Evolutionary conservation across 2,329 filamentous ascomycete genomes (phyloP).

Genomic region (Paracamarosporium sp.): DNA sequence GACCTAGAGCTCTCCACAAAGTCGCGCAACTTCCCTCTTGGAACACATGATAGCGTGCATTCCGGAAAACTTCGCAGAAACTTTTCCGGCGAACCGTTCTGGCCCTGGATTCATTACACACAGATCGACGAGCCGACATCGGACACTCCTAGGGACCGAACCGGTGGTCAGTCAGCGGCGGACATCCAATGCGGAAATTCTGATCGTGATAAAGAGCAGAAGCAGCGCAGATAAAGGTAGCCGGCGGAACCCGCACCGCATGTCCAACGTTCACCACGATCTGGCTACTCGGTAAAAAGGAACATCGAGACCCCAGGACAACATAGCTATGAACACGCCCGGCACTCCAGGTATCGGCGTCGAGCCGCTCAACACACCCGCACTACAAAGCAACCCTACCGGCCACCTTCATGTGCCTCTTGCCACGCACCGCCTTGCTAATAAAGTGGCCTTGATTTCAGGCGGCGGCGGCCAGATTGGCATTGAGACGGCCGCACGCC

Average conservation of each 20-base stretch:
- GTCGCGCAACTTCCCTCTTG: too few species aligned
- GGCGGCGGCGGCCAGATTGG: conserved; percentile 42
- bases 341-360: conserved; percentile 4
- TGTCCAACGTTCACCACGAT: too few species aligned
- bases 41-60: too few species aligned
- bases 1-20: too few species aligned
- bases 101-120: too few species aligned
- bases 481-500: conserved; percentile 44
- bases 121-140: too few species aligned
- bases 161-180: conserved; percentile 9
- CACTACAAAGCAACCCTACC: conserved; percentile 18
- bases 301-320: too few species aligned
- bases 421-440: conserved; percentile 37
- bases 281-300: too few species aligned
- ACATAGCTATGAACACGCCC: conserved; percentile 4
- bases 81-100: too few species aligned
- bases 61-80: too few species aligned
- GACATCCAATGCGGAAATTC: too few species aligned
- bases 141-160: too few species aligned
- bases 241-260: neutral
- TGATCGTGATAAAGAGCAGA: conserved; percentile 4
- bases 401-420: conserved; percentile 27
- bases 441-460: conserved; percentile 42
- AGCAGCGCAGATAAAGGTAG: neutral
- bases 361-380: conserved; percentile 29